Evolutionary conservation across 306 rosid species (phyloP).

Genomic region (Castanopsis chinensis): DNA sequence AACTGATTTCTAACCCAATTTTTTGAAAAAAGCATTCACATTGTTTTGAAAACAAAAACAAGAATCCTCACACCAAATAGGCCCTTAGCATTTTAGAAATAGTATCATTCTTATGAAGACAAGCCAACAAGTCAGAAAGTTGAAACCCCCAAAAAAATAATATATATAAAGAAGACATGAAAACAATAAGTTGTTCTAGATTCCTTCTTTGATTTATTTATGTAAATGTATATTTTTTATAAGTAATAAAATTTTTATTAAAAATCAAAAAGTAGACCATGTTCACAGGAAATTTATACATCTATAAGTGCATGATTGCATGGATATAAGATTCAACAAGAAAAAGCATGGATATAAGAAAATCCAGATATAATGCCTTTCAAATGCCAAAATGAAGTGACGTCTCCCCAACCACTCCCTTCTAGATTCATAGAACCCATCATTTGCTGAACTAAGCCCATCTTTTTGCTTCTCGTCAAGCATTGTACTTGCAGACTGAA

Average conservation of each 20-base stretch:
- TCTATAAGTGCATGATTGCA: background rate
- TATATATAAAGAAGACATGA: background rate
- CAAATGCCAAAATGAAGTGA: slow-evolving; percentile 86
- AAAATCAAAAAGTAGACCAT: too few species aligned
- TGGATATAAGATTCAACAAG: background rate
- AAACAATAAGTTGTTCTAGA: background rate
- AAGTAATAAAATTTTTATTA: too few species aligned
- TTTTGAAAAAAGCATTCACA: too few species aligned
- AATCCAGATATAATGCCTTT: slow-evolving; percentile 51
- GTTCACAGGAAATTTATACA: background rate
- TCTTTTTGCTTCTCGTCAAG: slow-evolving; percentile 89
- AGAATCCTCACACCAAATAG: too few species aligned
- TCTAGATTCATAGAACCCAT: slow-evolving; percentile 95
- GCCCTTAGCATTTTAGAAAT: background rate
- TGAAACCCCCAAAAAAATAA: background rate
- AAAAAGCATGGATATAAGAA: background rate
- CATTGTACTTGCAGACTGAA: slow-evolving; percentile 69
- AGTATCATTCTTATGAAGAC: background rate
- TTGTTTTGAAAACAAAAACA: too few species aligned
- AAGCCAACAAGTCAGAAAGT: background rate
- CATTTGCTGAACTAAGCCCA: slow-evolving; percentile 73
- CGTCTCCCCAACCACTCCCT: slow-evolving; percentile 96
- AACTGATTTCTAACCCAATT: too few species aligned
- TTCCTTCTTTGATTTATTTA: background rate
- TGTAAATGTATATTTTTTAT: background rate